These are phyloP conservation scores for Solanum corneliomulleri DNA, from an alignment of 257 asterid species.

Conservation along the genomic window DNA sequence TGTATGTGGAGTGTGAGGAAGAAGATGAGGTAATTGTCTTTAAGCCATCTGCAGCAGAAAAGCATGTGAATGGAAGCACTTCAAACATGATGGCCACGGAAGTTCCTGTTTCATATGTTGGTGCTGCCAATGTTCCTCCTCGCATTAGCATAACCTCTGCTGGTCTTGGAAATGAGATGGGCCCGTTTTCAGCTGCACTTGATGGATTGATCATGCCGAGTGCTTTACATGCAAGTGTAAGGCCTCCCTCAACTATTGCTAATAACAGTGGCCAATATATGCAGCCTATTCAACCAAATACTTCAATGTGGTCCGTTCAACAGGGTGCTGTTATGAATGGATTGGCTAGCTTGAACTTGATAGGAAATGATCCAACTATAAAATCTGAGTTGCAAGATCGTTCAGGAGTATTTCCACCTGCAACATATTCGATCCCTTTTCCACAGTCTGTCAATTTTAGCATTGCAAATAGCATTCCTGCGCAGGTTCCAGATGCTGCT, in stretches of 20 bases:
- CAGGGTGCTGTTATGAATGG: constrained; percentile 36
- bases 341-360: constrained; percentile 36
- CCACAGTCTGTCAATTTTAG: constrained; percentile 30
- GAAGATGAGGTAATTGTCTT: constrained; percentile 91
- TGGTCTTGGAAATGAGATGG: constrained; percentile 26
- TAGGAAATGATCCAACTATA: constrained; percentile 37
- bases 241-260: constrained; percentile 14
- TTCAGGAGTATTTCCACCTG: constrained; percentile 37
- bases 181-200: constrained; percentile 24
- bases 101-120: not conserved
- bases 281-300: constrained; percentile 32
- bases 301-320: constrained; percentile 44
- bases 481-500: constrained; percentile 27
- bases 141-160: constrained; percentile 12
- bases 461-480: constrained; percentile 16
- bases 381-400: constrained; percentile 36
- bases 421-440: constrained; percentile 35
- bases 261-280: constrained; percentile 26
- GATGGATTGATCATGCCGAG: constrained; percentile 30
- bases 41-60: constrained; percentile 63
- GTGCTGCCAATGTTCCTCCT: constrained; percentile 3
- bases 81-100: constrained; percentile 18
- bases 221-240: constrained; percentile 19
- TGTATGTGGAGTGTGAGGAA: constrained; percentile 38
- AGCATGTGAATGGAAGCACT: constrained; percentile 31